Conservation (phyloP, 169 alveolate species). For the Miamiensis avidus region DNA sequence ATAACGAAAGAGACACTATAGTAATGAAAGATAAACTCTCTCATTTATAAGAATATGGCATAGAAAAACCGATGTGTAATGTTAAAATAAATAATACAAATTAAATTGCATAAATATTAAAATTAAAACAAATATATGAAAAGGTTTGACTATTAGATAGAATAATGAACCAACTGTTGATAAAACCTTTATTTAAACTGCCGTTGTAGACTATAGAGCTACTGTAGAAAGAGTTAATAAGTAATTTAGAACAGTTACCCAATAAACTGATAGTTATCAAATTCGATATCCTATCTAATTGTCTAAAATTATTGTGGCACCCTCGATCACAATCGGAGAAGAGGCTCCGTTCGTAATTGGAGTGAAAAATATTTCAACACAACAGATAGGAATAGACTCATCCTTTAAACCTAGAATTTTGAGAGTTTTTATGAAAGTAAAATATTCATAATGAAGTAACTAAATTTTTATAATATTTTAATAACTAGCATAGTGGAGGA, state of each 20-base stretch:
- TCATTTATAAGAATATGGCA: neutral
- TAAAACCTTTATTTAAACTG: neutral
- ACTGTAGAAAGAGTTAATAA: conserved; percentile 11
- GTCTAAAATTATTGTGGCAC: neutral
- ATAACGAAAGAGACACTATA: neutral
- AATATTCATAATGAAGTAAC: no score
- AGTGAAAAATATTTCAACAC: neutral
- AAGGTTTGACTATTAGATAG: neutral
- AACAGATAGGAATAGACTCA: conserved; percentile 1
- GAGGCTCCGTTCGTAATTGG: conserved; percentile 13
- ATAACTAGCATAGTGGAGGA: no score
- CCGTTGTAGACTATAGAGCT: neutral
- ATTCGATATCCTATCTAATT: conserved; percentile 4
- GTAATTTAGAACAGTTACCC: neutral
- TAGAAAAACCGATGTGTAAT: no score
- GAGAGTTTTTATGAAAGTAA: no score
- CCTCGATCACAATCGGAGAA: neutral
- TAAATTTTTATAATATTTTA: no score
- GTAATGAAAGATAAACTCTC: neutral
- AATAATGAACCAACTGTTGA: neutral
- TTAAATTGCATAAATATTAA: neutral
- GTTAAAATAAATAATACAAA: neutral
- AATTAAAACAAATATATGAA: no score
- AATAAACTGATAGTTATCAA: neutral
- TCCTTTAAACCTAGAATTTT: no score